Percentiles rank a stretch among this genome's conserved stretches.
These are phyloP conservation scores for Fusarium ramigenum DNA, from an alignment of 2,329 filamentous ascomycete species.

Conservation along the genomic window DNA sequence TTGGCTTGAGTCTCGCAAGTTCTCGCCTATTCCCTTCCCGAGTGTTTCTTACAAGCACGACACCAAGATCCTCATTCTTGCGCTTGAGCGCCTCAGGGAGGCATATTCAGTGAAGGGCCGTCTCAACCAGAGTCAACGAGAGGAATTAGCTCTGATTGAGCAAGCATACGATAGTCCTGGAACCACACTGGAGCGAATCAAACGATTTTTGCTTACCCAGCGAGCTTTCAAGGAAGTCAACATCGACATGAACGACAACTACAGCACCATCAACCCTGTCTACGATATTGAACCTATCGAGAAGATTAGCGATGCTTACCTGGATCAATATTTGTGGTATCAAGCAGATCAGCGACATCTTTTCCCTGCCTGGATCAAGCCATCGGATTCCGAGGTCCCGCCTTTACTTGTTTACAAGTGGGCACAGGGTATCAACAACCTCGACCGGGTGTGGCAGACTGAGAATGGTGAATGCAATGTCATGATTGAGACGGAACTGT, in stretches of 20 bases:
- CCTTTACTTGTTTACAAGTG: constrained; percentile 97
- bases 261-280: constrained; percentile 98
- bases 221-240: constrained; percentile 99
- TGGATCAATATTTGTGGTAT: constrained; percentile 99
- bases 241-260: constrained; percentile 99
- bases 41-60: constrained; percentile 99
- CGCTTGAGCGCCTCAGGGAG: constrained; percentile 90
- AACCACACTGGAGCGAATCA: constrained; percentile 94
- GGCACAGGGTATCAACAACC: constrained; percentile 99
- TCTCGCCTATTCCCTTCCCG: constrained; percentile 97
- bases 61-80: constrained; percentile 97
- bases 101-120: constrained; percentile 98
- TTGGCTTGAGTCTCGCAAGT: constrained; percentile 98
- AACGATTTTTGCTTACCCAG: constrained; percentile 95
- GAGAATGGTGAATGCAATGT: constrained; percentile 97
- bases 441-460: constrained; percentile 94
- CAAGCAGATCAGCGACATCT: constrained; percentile 97
- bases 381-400: constrained; percentile 96
- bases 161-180: constrained; percentile 98
- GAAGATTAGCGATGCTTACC: constrained; percentile 98
- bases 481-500: constrained; percentile 96
- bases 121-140: constrained; percentile 95
- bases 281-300: constrained; percentile 99
- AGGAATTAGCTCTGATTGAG: constrained; percentile 95
- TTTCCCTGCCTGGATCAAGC: constrained; percentile 99